Base-by-base conservation (phyloP, 768 basidiomycete species). In the Boletellus ananas region DNA sequence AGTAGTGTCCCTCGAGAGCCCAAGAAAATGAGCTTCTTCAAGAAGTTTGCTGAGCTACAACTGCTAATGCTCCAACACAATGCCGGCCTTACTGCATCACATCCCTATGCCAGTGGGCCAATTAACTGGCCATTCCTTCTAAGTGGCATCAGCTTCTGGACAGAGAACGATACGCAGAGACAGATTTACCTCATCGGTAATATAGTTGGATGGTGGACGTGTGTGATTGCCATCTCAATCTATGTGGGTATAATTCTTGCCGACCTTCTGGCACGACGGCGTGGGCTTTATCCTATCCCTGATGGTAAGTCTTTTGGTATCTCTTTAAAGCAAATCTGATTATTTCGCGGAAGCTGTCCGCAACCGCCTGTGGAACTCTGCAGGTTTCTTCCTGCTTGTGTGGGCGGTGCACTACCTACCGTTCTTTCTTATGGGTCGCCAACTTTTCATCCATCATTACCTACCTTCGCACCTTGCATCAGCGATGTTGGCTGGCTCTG, bases 91-190 rank as follows among this genome's bases (percentile, higher is more conserved):
- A 95, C 93, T 21, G 90, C 93, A n/a, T 90, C 88, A 4, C 96
- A 99, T 65, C 96, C 96, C 36, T 99, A 99, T 66, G 94, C 96
- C 4, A 90, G 89, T 51, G 78, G 78, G n/a, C 94, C 96, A 6
- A 85, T 97, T 70, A 94, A 95, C 66, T 99, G 96, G 96, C 96
- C 96, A 6, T 98, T 98, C 84, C 79, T 94, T 34, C 71, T 97
- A 25, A 91, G 77, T 55, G 96, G 96, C 43, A 98, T 99, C 73
- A 94, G 92, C 64, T 98, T 98, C 79, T 99, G 96, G 96, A 99
- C 96, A 5, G 78, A 90, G 59, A 84, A 78, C 49, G 85, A 86
- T 6, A 75, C 76, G 11, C 85, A 90, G 64, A 85, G 89, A 68
- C 96, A 99, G 69, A 94, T 99, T 45, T 99, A 99, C 71, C 77